These are phyloP conservation scores for Jackrogersella multiformis DNA, from an alignment of 495 filamentous ascomycete species.

Conservation along the genomic window DNA sequence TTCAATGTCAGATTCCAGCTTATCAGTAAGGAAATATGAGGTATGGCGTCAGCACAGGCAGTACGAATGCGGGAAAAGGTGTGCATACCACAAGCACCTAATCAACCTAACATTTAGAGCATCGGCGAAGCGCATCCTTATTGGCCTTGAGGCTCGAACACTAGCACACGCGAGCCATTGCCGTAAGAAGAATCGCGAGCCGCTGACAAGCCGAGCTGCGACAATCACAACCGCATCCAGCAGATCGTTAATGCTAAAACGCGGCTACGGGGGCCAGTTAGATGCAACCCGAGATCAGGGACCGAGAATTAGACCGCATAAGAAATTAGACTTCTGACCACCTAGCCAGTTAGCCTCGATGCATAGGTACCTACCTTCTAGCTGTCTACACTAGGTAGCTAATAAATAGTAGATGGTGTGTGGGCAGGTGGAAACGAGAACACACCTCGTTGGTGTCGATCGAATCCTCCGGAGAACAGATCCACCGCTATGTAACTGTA, in stretches of 20 bases:
- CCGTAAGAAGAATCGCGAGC: not conserved
- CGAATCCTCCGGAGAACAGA: too few relatives aligned
- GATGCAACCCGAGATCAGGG: not conserved
- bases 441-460: too few relatives aligned
- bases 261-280: slow-evolving; percentile 4
- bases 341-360: too few relatives aligned
- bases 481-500: too few relatives aligned
- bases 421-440: too few relatives aligned
- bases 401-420: too few relatives aligned
- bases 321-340: slow-evolving; percentile 7
- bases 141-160: not conserved
- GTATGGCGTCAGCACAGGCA: not conserved
- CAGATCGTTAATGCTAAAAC: not conserved
- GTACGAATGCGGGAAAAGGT: not conserved
- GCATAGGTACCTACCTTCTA: too few relatives aligned
- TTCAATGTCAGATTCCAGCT: too few relatives aligned
- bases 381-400: too few relatives aligned
- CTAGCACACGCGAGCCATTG: not conserved
- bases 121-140: not conserved
- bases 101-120: not conserved
- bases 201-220: not conserved
- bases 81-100: not conserved
- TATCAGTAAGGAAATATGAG: too few relatives aligned
- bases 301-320: not conserved
- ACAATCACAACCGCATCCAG: not conserved